Evolutionary conservation across 768 basidiomycete genomes (phyloP), one percentile per base, ranked within the genome.

Genomic region (Cantharellus cinnabarinus): DNA sequence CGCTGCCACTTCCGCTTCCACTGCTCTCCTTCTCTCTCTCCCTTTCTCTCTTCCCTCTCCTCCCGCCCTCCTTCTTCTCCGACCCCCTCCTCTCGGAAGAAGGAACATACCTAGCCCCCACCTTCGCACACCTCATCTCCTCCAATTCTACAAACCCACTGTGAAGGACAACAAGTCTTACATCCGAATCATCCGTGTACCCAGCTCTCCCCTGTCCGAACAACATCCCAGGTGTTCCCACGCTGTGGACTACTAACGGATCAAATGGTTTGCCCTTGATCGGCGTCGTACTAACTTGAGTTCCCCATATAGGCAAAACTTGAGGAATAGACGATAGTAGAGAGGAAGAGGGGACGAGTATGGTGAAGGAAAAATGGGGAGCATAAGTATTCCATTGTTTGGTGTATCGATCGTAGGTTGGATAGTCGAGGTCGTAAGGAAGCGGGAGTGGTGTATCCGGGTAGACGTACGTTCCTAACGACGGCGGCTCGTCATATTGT

Each of bases 121-220:
- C 5, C 48, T 62, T 62, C 7, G 60, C 60, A 5, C 41, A 38
- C 35, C 5, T 10, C 62, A 62, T 62, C n/a, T 62, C 62, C 3
- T 61, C 62, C 7, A 62, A 40, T 3, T 54, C 52, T 34, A 62
- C 20, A 41, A 61, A 62, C 5, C 55, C 60, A 39, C 54, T 41
- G 40, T 62, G 62, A 29, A 62, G 56, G 4, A 62, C 44, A n/a
- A 62, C 38, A 38, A 62, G 56, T 3, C 62, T 48, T 4, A 62
- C 35, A 52, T 62, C 62, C 14, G 62, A 62, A 41, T 62, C 62
- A 52, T 62, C 62, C 10, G 62, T 62, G 55, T 62, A 62, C 0
- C 62, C 62, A 2, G 60, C 61, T n/a, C 4, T 42, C 3, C 29
- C 39, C 40, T 4, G 48, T 5, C 41, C 4, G 42, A 54, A 57